Evolutionary conservation across 1,139 yeast genomes (phyloP), one percentile per base, ranked within the genome.

Genomic region (Pichia sp.): DNA sequence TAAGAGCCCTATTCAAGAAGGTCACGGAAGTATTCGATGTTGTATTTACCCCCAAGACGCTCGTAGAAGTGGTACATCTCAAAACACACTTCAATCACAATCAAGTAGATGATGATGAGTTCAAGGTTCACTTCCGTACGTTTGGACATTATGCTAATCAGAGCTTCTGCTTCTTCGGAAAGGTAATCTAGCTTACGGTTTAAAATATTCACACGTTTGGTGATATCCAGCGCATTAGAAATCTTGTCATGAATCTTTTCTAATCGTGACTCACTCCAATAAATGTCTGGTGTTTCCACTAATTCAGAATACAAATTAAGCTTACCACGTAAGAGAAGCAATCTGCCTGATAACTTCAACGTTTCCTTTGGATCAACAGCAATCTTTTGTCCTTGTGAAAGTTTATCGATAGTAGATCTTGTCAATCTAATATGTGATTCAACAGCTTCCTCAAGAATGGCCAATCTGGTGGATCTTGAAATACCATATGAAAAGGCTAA

Each of bases 401-500:
- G 65, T 38, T 70, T 66, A 43, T 79, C 82, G 2, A 91, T 80
- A 38, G 83, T 76, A 29, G 66, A 65, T 52, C 80, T 76, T 5
- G 94, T 80, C 41, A 76, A 60, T 33, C 62, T 65, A 22, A 85
- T 73, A 52, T 82, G 85, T 24, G 71, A 65, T 49, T 88, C 96
- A 36, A 88, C 65, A 5, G 80, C 70, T 32, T 73, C 69, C 60
- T 88, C 96, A 34, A 88, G 61, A 1, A 87, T 78, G 0, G 95
- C 88, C 37, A 88, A 67, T 53, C 93, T 74, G 0, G 96, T 88
- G 3, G 94, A 83, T 50, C 96, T 65, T 0, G 96, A 83, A 30
- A 88, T 64, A 0, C 96, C 96, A 41, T 86, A 78, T 1, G 95
- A 83, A 60, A 87, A 87, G 0, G 96, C 95, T 3, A 91, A 86